Evolutionary conservation across 768 basidiomycete species (phyloP), one percentile per base, ranked within the genome.

Genomic region (Thelephora aurantiotincta): DNA sequence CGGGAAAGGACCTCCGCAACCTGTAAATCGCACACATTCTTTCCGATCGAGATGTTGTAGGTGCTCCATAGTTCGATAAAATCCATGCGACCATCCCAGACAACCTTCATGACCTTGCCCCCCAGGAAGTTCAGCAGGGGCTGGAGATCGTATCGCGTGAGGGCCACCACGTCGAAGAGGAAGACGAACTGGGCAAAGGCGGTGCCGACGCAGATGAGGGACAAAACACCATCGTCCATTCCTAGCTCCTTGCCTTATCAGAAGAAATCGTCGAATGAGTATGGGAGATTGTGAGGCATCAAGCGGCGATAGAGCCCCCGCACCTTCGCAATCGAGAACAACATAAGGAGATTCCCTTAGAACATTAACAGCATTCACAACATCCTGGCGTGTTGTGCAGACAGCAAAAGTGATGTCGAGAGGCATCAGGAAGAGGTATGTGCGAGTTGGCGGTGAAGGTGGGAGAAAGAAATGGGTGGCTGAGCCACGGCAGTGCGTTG

Each of bases 41-140:
- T 51, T 41, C 18, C 38, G 19, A 71, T 51, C 0, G 43, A 22
- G 19, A 66, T 54, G 1, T 58, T 57, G 30, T 64, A 65, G 0
- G 51, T 43, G 14, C 57, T 45, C 7, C 23, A 51, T 2, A 71
- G 55, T 50, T 70, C 68, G 33, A 63, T 54, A 53, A 55, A 67
- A 53, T 70, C 69, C 54, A 63, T 63, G 1, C 68, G 59, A 11
- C 68, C 68, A 51, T 71, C 69, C 62, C 65, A 71, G 51, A 67
- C 63, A 50, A 71, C 51, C 53, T 70, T 71, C 26, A 58, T 56
- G 33, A 67, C 51, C 11, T 57, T 53, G 34, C 62, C 55, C 19
- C 50, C 52, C 44, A 71, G 60, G 12, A 67, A 47, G 18, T 51
- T 37, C 7, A 63, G 50, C 11, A 70, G 47, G 14, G 48, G 50